Evolutionary conservation across 257 asterid genomes (phyloP), one percentile per base, ranked within the genome.

Genomic region (Jaltomata sinuosa): DNA sequence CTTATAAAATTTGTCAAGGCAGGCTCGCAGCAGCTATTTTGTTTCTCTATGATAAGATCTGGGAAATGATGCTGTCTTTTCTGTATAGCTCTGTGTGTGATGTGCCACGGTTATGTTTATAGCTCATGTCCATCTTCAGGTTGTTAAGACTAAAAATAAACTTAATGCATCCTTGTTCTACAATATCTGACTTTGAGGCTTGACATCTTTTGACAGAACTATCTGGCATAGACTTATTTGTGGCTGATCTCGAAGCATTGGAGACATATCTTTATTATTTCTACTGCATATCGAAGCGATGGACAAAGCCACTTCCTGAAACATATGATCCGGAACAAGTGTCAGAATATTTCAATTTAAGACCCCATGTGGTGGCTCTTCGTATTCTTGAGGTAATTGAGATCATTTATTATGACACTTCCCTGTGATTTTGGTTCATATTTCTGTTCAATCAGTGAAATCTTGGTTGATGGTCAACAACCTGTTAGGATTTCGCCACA

Each of bases 251-350:
- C 84, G 90, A 89, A 82, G 98, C 98, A 80, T 83, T 93, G 89
- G 97, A 94, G 91, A 94, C 92, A 83, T 93, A 96, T 86, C 84
- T 84, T 84, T 89, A 89, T 81, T 96, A 96, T 87, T 83, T 89
- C 85, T 93, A 94, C 89, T 87, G 85, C 89, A 89, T 90, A 80
- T 87, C 94, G 49, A 89, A 91, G 92, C 92, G 91, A 95, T 94
- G 97, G 97, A 90, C 97, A 52, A 93, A 91, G 91, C 98, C 99
- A 80, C 95, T 96, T 84, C 98, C 99, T 67, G 98, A 96, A 86
- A 85, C 85, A 52, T 96, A 94, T 85, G 96, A 96, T 85, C 94
- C 94, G 7, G 88, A 94, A 81, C 87, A 86, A 88, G 93, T 94
- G 80, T 87, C 91, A 9, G 92, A 89, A 77, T 96, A 94, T 88